Base-by-base conservation (phyloP, 1,284 basidiomycete genomes). In the Trichosporon inkin region DNA sequence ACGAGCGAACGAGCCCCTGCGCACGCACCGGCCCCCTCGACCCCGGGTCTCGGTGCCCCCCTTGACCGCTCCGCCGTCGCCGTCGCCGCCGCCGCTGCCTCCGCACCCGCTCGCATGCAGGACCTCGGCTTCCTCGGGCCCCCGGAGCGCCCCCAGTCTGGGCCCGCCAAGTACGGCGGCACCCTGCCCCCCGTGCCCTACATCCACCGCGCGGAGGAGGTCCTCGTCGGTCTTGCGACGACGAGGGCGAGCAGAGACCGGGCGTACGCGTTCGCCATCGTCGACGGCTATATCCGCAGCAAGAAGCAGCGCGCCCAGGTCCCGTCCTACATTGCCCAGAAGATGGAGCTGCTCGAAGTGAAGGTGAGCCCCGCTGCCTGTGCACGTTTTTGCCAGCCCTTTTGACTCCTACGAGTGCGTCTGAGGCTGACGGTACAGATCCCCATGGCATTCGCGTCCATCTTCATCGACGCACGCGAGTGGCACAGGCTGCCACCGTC, bases 401-500 rank as follows among this genome's bases (percentile, higher is more conserved):
- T n/a, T n/a, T n/a, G n/a, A n/a, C n/a, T n/a, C n/a, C n/a, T n/a
- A n/a, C n/a, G n/a, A 16, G 35, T 5, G 14, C 8, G 35, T 5
- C 22, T 7, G 16, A 4, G 19, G 32, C 52, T 47, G 35, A 58
- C 52, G 2, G 6, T 7, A 17, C 51, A 64, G 62, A 32, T 61
- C 8, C 56, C 53, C 6, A 49, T 54, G 3, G 24, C 24, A n/a
- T 63, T 16, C 32, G 59, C 47, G 1, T 20, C n/a, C 11, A 5
- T 14, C 1, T 61, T 58, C 34, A 34, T 56, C 54, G 59, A 64
- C 44, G 32, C 57, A 22, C 59, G 62, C 36, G 44, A 54, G n/a
- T 56, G 53, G 55, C 53, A 56, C 24, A n/a, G 39, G 7, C 32
- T 62, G 16, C 56, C 39, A n/a, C n/a, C 20, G 34, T 60, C 58